Conservation (phyloP, 495 filamentous ascomycete genomes). For the Durotheca rogersii region DNA sequence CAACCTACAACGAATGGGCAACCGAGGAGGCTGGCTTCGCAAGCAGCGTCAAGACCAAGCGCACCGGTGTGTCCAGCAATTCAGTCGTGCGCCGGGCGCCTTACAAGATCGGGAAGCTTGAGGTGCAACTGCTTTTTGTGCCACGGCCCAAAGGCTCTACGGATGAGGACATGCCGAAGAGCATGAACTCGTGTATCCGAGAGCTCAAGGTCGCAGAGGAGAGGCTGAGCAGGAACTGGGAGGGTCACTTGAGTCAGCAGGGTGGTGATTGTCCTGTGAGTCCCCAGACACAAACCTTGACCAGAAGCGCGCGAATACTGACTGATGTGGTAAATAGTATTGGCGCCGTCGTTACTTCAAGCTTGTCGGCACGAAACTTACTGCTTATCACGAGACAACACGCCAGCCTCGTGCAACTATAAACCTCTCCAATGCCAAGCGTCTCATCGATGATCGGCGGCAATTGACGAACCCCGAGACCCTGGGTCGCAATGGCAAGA, state of each 20-base stretch:
- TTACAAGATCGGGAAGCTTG: conserved; percentile 91
- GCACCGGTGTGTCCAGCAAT: conserved; percentile 53
- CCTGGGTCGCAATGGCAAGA: conserved; percentile 68
- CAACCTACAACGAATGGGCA: conserved; percentile 98
- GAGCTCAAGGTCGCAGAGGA: conserved; percentile 88
- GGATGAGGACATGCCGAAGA: conserved; percentile 97
- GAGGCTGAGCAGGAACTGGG: conserved; percentile 68
- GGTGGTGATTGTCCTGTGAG: conserved; percentile 96
- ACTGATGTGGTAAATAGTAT: conserved; percentile 59
- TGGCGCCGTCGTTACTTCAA: conserved; percentile 99
- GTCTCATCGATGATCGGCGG: conserved; percentile 90
- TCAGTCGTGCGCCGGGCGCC: conserved; percentile 68
- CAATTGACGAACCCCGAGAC: conserved; percentile 78
- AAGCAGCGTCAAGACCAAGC: conserved; percentile 87
- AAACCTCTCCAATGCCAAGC: conserved; percentile 89
- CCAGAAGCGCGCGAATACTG: neutral
- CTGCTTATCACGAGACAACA: conserved; percentile 93
- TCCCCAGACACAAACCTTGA: conserved; percentile 22
- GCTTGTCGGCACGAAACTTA: conserved; percentile 84
- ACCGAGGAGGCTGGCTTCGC: conserved; percentile 69
- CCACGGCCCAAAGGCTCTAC: conserved; percentile 85
- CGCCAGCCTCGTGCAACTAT: conserved; percentile 95
- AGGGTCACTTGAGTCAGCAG: conserved; percentile 91
- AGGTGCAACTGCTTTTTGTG: conserved; percentile 90
- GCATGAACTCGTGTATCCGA: conserved; percentile 90